Evolutionary conservation across 2,329 filamentous ascomycete genomes (phyloP).

Genomic region (Fusarium setosum): DNA sequence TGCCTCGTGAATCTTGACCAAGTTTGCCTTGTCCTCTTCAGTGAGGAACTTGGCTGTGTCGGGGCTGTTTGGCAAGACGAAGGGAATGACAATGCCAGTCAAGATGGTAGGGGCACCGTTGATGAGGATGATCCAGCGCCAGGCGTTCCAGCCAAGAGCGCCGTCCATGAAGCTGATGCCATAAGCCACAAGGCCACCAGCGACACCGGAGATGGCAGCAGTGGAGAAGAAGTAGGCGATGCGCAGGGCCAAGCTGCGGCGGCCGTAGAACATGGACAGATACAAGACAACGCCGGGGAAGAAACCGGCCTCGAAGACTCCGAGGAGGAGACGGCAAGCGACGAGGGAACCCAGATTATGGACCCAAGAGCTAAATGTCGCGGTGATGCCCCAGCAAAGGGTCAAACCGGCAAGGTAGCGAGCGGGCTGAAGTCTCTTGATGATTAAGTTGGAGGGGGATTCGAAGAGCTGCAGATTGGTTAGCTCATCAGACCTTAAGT

Average conservation of each 20-base stretch:
- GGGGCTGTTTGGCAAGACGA: conserved; percentile 68
- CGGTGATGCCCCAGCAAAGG: conserved; percentile 57
- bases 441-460: conserved; percentile 54
- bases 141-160: conserved; percentile 65
- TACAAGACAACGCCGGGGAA: conserved; percentile 62
- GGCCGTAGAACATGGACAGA: conserved; percentile 73
- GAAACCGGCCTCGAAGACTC: conserved; percentile 59
- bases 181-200: conserved; percentile 73
- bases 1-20: conserved; percentile 60
- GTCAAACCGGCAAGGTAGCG: conserved; percentile 61
- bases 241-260: conserved; percentile 69
- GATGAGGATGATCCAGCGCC: conserved; percentile 74
- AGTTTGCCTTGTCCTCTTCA: conserved; percentile 54
- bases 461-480: conserved; percentile 45
- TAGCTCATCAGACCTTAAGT: not conserved
- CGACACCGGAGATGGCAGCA: conserved; percentile 71
- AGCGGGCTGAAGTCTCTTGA: conserved; percentile 53
- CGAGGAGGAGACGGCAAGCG: conserved; percentile 52
- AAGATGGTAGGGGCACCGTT: conserved; percentile 60
- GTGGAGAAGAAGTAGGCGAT: conserved; percentile 72
- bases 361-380: conserved; percentile 56
- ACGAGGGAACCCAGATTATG: conserved; percentile 59
- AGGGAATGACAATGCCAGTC: conserved; percentile 65
- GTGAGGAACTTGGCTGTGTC: conserved; percentile 58
- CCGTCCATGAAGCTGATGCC: conserved; percentile 74